These are phyloP conservation scores for Chlorella sorokiniana DNA, from an alignment of 139 green algal species.

Conservation along the genomic window DNA sequence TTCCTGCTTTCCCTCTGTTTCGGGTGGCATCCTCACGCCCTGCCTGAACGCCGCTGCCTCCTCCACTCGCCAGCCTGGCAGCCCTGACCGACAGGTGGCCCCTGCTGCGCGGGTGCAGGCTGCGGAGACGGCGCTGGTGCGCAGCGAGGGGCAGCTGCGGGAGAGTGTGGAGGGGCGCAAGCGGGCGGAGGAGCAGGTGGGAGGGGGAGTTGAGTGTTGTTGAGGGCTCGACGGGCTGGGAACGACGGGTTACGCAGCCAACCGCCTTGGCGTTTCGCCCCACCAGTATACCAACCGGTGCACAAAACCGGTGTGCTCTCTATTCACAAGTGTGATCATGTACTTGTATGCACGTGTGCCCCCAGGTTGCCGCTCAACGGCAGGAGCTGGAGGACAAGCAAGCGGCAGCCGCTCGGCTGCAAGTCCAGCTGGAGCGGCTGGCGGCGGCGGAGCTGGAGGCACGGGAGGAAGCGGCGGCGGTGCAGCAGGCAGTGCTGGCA, in stretches of 20 bases:
- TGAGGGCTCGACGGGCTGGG: no score
- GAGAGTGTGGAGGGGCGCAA: constrained; percentile 31
- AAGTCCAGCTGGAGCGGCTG: not conserved
- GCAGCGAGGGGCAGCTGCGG: constrained; percentile 42
- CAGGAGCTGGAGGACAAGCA: constrained; percentile 10
- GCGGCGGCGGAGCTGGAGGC: not conserved
- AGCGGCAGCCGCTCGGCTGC: not conserved
- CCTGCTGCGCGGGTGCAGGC: constrained; percentile 17
- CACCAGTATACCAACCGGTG: no score
- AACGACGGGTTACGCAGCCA: no score
- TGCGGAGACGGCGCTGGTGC: constrained; percentile 35
- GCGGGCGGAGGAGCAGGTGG: constrained; percentile 45
- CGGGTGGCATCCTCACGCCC: not conserved
- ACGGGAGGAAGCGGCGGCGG: not conserved
- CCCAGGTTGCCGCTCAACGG: not conserved
- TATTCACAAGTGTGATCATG: not conserved
- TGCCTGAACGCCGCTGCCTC: not conserved
- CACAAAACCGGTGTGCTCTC: not conserved
- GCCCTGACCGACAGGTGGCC: no score
- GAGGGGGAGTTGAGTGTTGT: not conserved
- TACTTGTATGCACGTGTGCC: not conserved
- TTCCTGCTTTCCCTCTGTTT: no score
- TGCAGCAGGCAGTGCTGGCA: not conserved
- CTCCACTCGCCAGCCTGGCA: no score
- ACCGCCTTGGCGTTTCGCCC: no score